Evolutionary conservation across 2,329 filamentous ascomycete species (phyloP).

Genomic region (Alternaria consortialis): DNA sequence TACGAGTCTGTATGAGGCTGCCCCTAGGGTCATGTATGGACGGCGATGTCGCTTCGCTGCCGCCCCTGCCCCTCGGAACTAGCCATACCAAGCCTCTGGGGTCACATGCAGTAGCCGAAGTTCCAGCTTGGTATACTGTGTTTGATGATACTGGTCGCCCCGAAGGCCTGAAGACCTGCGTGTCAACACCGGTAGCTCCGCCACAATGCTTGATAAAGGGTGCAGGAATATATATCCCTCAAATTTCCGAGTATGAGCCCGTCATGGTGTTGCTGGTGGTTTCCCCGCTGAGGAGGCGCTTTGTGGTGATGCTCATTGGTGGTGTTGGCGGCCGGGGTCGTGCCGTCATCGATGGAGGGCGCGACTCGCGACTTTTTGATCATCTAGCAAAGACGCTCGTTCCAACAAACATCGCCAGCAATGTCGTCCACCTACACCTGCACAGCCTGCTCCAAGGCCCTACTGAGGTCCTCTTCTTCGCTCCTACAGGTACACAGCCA

Average conservation of each 20-base stretch:
- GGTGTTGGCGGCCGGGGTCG: constrained; percentile 26
- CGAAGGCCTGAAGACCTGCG: neutral
- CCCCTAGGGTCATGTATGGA: constrained; percentile 1
- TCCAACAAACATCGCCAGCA: constrained; percentile 20
- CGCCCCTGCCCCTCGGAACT: constrained; percentile 13
- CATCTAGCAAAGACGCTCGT: constrained; percentile 10
- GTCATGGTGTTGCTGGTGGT: constrained; percentile 6
- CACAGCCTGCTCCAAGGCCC: constrained; percentile 44
- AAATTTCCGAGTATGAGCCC: neutral
- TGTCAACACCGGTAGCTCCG: neutral
- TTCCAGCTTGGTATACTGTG: constrained; percentile 10
- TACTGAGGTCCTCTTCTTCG: constrained; percentile 27
- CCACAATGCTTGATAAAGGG: neutral
- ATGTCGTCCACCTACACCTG: constrained; percentile 52
- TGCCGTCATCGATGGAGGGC: constrained; percentile 46
- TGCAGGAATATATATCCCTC: neutral
- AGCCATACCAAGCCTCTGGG: constrained; percentile 13
- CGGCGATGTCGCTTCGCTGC: constrained; percentile 8
- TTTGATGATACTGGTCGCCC: neutral
- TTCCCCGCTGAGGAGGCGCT: constrained; percentile 7
- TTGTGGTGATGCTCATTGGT: constrained; percentile 22
- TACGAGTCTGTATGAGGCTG: neutral
- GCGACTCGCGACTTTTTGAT: constrained; percentile 41
- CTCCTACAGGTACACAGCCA: constrained; percentile 31
- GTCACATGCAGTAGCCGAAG: constrained; percentile 5